Base-by-base conservation (phyloP, 495 filamentous ascomycete species). In the Cetradonia linearis region DNA sequence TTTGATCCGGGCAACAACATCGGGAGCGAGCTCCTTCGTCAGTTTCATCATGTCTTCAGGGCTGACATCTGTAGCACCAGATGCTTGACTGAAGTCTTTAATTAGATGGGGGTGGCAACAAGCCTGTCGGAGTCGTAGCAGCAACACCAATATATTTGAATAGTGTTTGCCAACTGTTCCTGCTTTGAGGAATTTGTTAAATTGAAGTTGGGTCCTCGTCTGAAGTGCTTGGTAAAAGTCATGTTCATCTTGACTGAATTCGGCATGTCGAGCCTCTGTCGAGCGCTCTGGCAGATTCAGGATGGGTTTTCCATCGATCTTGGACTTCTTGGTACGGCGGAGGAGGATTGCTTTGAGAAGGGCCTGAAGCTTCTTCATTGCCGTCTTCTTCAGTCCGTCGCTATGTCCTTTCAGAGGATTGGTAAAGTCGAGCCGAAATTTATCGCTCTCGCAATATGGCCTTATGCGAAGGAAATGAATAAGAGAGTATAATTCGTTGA, bases 41-140 rank as follows among this genome's bases (percentile, higher is more conserved):
- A 93, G 77, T 10, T 76, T 77, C 14, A 82, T 55, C 73, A 90
- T 81, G 8, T 81, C 76, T 1, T 83, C 80, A 2, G 77, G 73
- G 11, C 78, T 67, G 46, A 80, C 61, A 58, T 72, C 70, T 64
- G 72, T 66, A 60, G 77, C 71, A 54, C 71, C 73, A n/a, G 76
- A 74, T 58, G 83, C 74, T 27, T 75, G 67, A 34, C 82, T 83
- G 63, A 87, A 83, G 59, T 92, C 90, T 13, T 76, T 78, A 56
- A 94, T 91, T n/a, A 98, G 75, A 69, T 94, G 88, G 1, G 91
- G 91, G 71, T 98, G 93, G 65, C 90, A 95, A 67, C 88, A 93
- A 34, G 87, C 87, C 71, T 98, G 93, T n/a, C 89, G 81, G 10
- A 98, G 81, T 16, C 92, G 87, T 14, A 98, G 77, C 49, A 98